Conservation (phyloP, 2,329 filamentous ascomycete species). For the Pyricularia sp. region DNA sequence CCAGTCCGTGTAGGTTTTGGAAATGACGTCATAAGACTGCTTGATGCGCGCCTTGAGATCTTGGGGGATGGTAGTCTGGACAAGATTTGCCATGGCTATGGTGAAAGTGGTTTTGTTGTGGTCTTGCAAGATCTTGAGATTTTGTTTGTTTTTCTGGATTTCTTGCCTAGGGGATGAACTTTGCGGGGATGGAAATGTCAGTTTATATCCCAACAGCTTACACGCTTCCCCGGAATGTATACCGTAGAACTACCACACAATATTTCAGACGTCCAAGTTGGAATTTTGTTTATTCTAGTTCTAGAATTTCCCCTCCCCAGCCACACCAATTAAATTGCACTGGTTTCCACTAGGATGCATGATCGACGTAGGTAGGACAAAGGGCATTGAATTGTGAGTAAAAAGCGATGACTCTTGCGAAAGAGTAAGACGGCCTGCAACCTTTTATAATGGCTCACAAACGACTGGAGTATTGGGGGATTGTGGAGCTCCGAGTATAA, state of each 20-base stretch:
- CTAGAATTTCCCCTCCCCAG: neutral
- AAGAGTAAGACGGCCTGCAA: neutral
- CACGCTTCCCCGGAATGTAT: too few relatives aligned
- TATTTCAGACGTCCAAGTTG: too few relatives aligned
- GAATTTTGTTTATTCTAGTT: too few relatives aligned
- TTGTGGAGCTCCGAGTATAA: too few relatives aligned
- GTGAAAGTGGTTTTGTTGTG: neutral
- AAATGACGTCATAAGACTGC: constrained; percentile 23
- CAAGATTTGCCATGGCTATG: neutral
- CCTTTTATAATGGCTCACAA: neutral
- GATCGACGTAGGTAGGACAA: neutral
- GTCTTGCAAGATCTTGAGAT: neutral
- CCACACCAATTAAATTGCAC: neutral
- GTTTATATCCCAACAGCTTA: too few relatives aligned
- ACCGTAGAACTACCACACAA: too few relatives aligned
- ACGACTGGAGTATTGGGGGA: neutral
- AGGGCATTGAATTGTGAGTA: neutral
- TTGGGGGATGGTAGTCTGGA: constrained; percentile 3
- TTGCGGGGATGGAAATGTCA: too few relatives aligned
- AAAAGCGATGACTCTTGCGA: neutral
- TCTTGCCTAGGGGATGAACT: too few relatives aligned
- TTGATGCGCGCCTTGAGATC: constrained; percentile 26
- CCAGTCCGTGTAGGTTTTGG: constrained; percentile 29
- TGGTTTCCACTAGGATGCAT: neutral
- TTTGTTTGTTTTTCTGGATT: too few relatives aligned